Evolutionary conservation across 331 rosid genomes (phyloP).

Genomic region (Ulmus americana): DNA sequence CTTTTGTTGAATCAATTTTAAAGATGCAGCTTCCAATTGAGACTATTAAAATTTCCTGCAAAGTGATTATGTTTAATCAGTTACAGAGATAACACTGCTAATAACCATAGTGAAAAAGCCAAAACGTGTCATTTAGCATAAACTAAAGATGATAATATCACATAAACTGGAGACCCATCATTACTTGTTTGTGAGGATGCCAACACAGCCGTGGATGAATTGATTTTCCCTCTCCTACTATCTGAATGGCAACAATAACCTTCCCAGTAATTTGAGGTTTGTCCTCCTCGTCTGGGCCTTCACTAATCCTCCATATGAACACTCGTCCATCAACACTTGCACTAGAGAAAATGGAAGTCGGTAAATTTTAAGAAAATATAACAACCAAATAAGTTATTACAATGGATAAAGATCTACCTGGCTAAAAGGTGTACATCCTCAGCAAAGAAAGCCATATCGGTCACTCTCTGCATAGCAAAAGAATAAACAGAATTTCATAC

Average conservation of each 20-base stretch:
- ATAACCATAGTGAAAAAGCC: conserved; percentile 9
- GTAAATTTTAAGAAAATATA: conserved; percentile 13
- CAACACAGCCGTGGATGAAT: conserved; percentile 90
- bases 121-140: neutral
- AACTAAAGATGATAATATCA: neutral
- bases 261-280: conserved; percentile 79
- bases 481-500: conserved; percentile 2
- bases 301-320: conserved; percentile 82
- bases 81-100: conserved; percentile 1
- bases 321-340: conserved; percentile 84
- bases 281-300: conserved; percentile 88
- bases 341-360: conserved; percentile 41
- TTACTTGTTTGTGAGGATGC: conserved; percentile 99
- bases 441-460: conserved; percentile 96
- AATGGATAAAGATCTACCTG: conserved; percentile 49
- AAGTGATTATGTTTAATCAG: conserved; percentile 9
- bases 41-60: conserved; percentile 88
- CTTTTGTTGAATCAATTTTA: conserved; percentile 78
- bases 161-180: neutral
- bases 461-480: conserved; percentile 71
- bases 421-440: conserved; percentile 99
- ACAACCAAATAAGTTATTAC: neutral
- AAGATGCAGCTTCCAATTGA: conserved; percentile 70
- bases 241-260: conserved; percentile 66
- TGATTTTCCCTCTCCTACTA: conserved; percentile 63